Evolutionary conservation across 306 rosid species (phyloP).

Genomic region (Rosa rugosa): DNA sequence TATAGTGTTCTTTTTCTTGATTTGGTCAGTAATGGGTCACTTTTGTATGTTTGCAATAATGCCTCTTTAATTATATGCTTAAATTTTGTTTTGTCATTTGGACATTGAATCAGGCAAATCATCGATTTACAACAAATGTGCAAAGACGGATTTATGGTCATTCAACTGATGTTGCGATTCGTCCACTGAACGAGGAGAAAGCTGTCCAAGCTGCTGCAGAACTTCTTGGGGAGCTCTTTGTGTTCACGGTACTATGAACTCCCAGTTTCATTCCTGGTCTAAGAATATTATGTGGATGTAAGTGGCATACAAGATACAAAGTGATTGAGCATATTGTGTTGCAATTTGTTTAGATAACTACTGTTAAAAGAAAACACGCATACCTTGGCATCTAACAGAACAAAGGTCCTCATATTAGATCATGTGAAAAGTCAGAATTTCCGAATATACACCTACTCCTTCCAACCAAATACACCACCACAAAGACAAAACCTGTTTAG

Average conservation of each 20-base stretch:
- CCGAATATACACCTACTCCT: background rate
- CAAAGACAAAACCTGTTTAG: background rate
- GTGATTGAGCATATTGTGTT: background rate
- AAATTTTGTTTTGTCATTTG: background rate
- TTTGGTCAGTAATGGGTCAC: background rate
- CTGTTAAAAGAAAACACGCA: background rate
- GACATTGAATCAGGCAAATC: constrained; percentile 51
- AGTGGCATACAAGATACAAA: background rate
- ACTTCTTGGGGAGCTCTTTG: constrained; percentile 71
- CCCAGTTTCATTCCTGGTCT: background rate
- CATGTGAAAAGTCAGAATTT: background rate
- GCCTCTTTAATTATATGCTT: background rate
- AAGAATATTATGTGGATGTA: background rate
- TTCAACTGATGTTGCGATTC: constrained; percentile 60
- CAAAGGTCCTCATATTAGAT: background rate
- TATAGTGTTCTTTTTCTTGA: background rate
- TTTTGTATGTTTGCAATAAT: background rate
- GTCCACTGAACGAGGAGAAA: constrained; percentile 74
- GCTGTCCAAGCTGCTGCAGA: constrained; percentile 91
- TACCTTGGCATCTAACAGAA: background rate
- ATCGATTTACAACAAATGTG: constrained; percentile 57
- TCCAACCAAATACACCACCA: background rate
- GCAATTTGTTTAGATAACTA: background rate
- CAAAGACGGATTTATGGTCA: constrained; percentile 77
- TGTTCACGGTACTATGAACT: constrained; percentile 53